Conservation (phyloP, 1,284 basidiomycete genomes). For the Papiliotrema nemorosa region DNA sequence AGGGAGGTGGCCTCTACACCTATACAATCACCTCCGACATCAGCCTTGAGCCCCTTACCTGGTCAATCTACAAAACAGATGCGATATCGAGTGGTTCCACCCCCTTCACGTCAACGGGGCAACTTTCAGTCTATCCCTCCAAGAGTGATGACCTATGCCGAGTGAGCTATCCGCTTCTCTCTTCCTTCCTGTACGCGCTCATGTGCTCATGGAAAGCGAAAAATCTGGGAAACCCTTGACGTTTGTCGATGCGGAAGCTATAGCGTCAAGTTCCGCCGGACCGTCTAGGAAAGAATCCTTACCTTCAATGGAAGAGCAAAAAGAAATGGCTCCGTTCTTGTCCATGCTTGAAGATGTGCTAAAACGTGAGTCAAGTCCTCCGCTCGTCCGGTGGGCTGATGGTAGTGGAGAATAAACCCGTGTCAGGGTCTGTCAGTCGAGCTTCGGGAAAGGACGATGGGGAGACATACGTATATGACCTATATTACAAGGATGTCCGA, state of each 20-base stretch:
- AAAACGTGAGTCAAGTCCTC: constrained; percentile 23
- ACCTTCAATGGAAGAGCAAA: constrained; percentile 22
- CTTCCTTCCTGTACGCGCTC: background rate
- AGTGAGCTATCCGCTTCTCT: constrained; percentile 17
- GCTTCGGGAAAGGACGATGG: background rate
- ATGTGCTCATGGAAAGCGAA: background rate
- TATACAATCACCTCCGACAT: background rate
- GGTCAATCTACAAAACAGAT: constrained; percentile 2
- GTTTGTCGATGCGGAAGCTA: constrained; percentile 47
- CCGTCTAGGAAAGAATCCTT: background rate
- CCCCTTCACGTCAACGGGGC: constrained; percentile 13
- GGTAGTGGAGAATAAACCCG: constrained; percentile 15
- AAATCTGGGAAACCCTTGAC: constrained; percentile 14
- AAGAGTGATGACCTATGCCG: constrained; percentile 30
- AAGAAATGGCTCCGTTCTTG: constrained; percentile 46
- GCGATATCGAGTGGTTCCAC: constrained; percentile 40
- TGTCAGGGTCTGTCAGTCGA: too few relatives aligned
- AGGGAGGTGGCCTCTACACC: background rate
- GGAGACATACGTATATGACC: constrained; percentile 49
- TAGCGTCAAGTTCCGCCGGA: constrained; percentile 11
- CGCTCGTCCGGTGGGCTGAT: background rate
- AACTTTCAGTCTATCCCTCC: constrained; percentile 29
- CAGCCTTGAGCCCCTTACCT: background rate
- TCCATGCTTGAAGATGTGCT: constrained; percentile 49
- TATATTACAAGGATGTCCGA: constrained; percentile 46